A percentile compares a stretch with the other conserved stretches of the same genome.
These are phyloP conservation scores for Trichophyton schoenleinii DNA, from an alignment of 2,329 filamentous ascomycete genomes.

Conservation along the genomic window DNA sequence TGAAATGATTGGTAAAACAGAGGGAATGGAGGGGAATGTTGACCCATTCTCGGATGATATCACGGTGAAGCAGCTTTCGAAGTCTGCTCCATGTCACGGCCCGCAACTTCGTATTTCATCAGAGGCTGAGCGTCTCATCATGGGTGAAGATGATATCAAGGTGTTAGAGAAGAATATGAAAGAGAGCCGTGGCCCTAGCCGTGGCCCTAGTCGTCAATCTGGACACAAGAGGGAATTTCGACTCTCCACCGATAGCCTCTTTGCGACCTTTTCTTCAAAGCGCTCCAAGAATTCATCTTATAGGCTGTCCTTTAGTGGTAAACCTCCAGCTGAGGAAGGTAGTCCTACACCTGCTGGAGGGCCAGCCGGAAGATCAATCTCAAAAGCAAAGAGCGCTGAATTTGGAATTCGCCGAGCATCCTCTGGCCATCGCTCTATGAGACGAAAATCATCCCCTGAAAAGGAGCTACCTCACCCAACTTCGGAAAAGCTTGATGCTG, in stretches of 20 bases:
- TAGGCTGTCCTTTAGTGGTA: conserved; percentile 7
- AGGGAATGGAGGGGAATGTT: not conserved
- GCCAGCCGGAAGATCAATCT: not conserved
- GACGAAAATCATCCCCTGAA: not conserved
- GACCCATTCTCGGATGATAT: conserved; percentile 5
- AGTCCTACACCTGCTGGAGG: not conserved
- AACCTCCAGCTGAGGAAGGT: not conserved
- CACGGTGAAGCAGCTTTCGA: conserved; percentile 13
- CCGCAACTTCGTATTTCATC: conserved; percentile 14
- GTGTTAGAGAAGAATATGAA: not conserved
- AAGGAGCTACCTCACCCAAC: not conserved
- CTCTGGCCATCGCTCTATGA: not conserved
- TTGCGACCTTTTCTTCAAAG: conserved; percentile 9
- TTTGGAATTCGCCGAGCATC: conserved; percentile 4
- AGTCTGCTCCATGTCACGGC: conserved; percentile 7
- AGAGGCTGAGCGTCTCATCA: conserved; percentile 15
- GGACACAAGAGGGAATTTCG: conserved; percentile 10
- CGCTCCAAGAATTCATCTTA: conserved; percentile 8
- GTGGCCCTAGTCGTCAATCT: not conserved
- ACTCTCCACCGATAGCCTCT: conserved; percentile 13
- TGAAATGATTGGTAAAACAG: not conserved
- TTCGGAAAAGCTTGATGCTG: not conserved
- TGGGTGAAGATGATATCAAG: conserved; percentile 9
- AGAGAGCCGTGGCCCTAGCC: not conserved
- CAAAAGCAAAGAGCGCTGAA: conserved; percentile 9